Evolutionary conservation across 345 rosid species (phyloP).

Genomic region (Corchorus capsularis): DNA sequence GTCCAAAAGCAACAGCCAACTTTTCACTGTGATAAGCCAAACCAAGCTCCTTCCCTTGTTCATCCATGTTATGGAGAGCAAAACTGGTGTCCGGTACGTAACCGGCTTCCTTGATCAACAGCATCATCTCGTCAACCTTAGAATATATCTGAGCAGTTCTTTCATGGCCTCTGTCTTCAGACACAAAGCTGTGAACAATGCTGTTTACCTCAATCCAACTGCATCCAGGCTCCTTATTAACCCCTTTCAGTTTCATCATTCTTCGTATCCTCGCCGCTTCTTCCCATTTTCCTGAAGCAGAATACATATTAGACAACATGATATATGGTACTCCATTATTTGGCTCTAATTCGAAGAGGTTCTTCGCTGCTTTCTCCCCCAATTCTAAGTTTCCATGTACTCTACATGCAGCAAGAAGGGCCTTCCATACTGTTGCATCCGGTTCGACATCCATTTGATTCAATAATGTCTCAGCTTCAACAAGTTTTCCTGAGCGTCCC

Average conservation of each 20-base stretch:
- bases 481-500: constrained; percentile 79
- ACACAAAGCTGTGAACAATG: constrained; percentile 60
- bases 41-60: constrained; percentile 71
- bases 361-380: constrained; percentile 82
- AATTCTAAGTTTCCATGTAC: constrained; percentile 62
- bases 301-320: constrained; percentile 71
- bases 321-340: constrained; percentile 71
- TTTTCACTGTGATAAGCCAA: constrained; percentile 95
- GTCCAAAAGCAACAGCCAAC: constrained; percentile 78
- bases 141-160: constrained; percentile 61
- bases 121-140: constrained; percentile 71
- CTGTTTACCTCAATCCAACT: constrained; percentile 80
- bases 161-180: constrained; percentile 79
- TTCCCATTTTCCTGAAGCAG: constrained; percentile 67
- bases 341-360: constrained; percentile 72
- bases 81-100: constrained; percentile 70
- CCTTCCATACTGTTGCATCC: constrained; percentile 88
- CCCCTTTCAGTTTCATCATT: constrained; percentile 68
- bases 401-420: constrained; percentile 74
- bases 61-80: constrained; percentile 77
- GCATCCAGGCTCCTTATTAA: constrained; percentile 80
- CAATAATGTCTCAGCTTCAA: constrained; percentile 60
- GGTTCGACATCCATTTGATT: constrained; percentile 70
- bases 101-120: constrained; percentile 71
- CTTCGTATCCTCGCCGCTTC: constrained; percentile 72